Conservation (phyloP, 805 yeast genomes). For the Schwanniomyces pseudopolymorphus region DNA sequence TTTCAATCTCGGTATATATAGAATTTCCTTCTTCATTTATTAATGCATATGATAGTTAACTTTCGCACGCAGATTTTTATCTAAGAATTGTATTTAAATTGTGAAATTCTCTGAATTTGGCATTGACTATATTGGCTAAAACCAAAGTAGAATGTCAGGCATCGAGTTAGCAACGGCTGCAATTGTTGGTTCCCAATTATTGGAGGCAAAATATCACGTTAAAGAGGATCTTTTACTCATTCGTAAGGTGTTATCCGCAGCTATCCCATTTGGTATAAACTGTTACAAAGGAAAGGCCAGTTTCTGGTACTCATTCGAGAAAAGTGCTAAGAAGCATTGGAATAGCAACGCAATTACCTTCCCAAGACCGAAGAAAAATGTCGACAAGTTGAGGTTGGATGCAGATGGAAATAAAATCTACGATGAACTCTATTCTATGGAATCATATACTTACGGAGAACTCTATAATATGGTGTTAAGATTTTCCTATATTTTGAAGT, state of each 20-base stretch:
- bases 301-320: conserved; percentile 71
- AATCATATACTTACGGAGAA: conserved; percentile 66
- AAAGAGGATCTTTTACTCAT: conserved; percentile 55
- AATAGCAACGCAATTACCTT: conserved; percentile 62
- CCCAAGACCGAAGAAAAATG: conserved; percentile 44
- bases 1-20: no score
- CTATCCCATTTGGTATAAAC: conserved; percentile 41
- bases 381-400: conserved; percentile 23
- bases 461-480: conserved; percentile 64
- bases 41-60: neutral
- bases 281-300: conserved; percentile 46
- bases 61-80: neutral
- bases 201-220: conserved; percentile 47
- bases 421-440: conserved; percentile 60
- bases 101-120: neutral
- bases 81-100: neutral
- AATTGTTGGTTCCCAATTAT: conserved; percentile 42
- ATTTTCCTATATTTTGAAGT: conserved; percentile 61
- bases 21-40: no score
- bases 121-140: neutral
- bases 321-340: conserved; percentile 48
- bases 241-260: conserved; percentile 41
- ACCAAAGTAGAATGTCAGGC: conserved; percentile 24
- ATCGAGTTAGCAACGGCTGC: conserved; percentile 43
- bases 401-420: conserved; percentile 38